Percentiles rank a stretch among this genome's conserved stretches.
These are phyloP conservation scores for Sicyos edulis DNA, from an alignment of 306 rosid genomes.

Conservation along the genomic window DNA sequence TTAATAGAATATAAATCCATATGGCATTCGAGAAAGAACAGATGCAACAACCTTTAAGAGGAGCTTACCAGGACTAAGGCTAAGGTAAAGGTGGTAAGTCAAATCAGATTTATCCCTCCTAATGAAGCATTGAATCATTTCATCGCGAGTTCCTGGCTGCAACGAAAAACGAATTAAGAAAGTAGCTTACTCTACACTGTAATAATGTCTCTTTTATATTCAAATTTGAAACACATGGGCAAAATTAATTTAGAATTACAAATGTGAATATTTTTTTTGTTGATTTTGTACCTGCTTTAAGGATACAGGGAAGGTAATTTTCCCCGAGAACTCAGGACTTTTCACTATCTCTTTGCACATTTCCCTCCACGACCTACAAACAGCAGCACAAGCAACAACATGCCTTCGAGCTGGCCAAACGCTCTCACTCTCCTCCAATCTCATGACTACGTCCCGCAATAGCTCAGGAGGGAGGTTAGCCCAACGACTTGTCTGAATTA, in stretches of 20 bases:
- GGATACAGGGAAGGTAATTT: slow-evolving; percentile 80
- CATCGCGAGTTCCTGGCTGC: slow-evolving; percentile 86
- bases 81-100: slow-evolving; percentile 67
- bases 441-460: slow-evolving; percentile 62
- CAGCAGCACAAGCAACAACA: slow-evolving; percentile 82
- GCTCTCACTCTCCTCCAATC: slow-evolving; percentile 82
- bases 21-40: background rate
- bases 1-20: no score
- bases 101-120: slow-evolving; percentile 77
- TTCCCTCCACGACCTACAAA: slow-evolving; percentile 80
- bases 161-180: slow-evolving; percentile 22
- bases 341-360: slow-evolving; percentile 83
- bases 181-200: background rate
- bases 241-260: background rate
- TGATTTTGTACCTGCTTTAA: slow-evolving; percentile 58
- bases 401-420: slow-evolving; percentile 74
- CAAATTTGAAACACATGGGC: background rate
- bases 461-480: slow-evolving; percentile 78
- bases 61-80: slow-evolving; percentile 69
- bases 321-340: slow-evolving; percentile 70
- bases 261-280: background rate
- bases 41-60: slow-evolving; percentile 15
- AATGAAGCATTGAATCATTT: slow-evolving; percentile 70
- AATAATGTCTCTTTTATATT: background rate
- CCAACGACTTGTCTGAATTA: slow-evolving; percentile 72